Evolutionary conservation across 495 filamentous ascomycete genomes (phyloP), one percentile per base, ranked within the genome.

Genomic region (Evernia prunastri): DNA sequence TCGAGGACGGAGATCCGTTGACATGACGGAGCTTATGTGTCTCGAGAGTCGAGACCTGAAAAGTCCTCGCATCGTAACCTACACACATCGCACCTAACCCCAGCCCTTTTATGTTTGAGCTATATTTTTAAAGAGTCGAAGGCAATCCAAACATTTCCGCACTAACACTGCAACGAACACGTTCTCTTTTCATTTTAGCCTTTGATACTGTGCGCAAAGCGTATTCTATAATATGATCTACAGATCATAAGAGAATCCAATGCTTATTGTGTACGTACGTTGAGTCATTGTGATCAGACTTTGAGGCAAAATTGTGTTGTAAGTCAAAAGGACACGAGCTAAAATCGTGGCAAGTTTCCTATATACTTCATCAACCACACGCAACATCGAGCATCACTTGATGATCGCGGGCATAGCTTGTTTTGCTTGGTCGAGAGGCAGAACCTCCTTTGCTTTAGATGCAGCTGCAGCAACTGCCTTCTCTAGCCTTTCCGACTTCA

Each of bases 401-500:
- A 58, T n/a, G 18, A 69, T 59, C 6, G 58, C 57, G 4, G 69
- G 64, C 40, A 67, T 45, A 25, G 51, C 61, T 65, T 63, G 40
- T 33, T 67, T 67, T 27, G 62, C 60, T 58, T 42, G 58, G 13
- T 62, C 58, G 35, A 61, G 25, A 33, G 67, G 67, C 33, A 69
- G 27, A 2, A 49, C 37, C 18, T 63, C 40, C 29, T 54, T 69
- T 51, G 64, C 64, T 47, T 56, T 64, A 18, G 62, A 58, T 31
- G 67, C 65, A 42, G 71, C 63, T 37, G 59, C 59, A 47, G 81
- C 81, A 18, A 85, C 86, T 8, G 85, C 80, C 72, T 88, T 89
- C 63, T 82, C 76, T 42, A 97, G 79, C 73, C 89, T 87, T 68
- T 89, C 79, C 47, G 84, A 81, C 70, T 83, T 83, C 58, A 97